Percentiles rank a stretch among this genome's conserved stretches.
phyloP scores from a whole-genome alignment of 148 eudicot genomes.

The Agrostemma githago region DNA sequence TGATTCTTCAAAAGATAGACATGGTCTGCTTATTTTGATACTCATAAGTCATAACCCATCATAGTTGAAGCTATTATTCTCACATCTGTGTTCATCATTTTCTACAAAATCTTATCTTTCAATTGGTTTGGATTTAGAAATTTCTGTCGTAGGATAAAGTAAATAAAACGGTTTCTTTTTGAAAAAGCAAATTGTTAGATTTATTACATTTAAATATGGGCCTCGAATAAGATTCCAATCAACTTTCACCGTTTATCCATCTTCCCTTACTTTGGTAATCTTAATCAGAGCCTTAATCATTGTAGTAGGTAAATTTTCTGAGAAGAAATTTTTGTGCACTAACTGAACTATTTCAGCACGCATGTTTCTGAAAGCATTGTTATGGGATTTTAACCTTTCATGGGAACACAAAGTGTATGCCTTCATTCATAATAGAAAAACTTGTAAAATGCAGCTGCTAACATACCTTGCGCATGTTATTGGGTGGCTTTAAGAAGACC shows the following conservation, averaged over 20 bases:
- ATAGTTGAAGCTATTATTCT: background rate
- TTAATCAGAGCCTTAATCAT: background rate
- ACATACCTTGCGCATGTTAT: slow-evolving; percentile 71
- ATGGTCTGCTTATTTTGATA: background rate
- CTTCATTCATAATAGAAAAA: background rate
- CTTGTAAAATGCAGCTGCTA: background rate
- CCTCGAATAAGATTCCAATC: background rate
- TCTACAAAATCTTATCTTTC: background rate
- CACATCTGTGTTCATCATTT: background rate
- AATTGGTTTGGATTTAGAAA: background rate
- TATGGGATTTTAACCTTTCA: background rate
- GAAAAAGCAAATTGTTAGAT: background rate
- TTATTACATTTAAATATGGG: background rate
- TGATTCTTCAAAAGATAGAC: background rate
- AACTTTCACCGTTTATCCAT: too few relatives aligned
- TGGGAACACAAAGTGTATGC: background rate
- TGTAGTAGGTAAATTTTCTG: background rate
- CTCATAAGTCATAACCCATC: background rate
- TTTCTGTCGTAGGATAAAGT: background rate
- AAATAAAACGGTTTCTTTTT: background rate
- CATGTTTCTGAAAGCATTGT: background rate
- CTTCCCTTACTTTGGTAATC: too few relatives aligned
- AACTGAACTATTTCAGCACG: background rate
- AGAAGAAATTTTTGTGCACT: background rate
- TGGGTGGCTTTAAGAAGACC: slow-evolving; percentile 72